phyloP scores from a whole-genome alignment of 768 basidiomycete genomes.

The Lactifluus hygrophoroides region DNA sequence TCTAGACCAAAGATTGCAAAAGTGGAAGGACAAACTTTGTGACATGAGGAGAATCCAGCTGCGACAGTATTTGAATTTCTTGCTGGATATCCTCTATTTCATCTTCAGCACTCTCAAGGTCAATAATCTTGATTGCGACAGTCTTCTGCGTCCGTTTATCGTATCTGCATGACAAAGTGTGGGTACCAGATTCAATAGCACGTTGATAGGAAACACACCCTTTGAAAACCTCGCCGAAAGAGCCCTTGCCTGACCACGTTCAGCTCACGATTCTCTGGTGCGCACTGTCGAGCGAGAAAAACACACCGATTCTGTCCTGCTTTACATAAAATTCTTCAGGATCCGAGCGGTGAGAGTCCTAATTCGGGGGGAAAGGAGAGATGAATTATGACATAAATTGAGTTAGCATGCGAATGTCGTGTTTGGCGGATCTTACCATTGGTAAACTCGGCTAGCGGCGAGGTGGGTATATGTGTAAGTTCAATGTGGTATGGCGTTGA shows the following conservation, averaged over 20 bases:
- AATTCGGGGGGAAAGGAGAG: slow-evolving; percentile 17
- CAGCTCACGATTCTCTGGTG: slow-evolving; percentile 1
- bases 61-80: slow-evolving; percentile 96
- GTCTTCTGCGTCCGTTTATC: slow-evolving; percentile 94
- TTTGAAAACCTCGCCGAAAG: slow-evolving; percentile 99
- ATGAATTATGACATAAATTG: slow-evolving; percentile 11
- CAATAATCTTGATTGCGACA: slow-evolving; percentile 99
- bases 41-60: slow-evolving; percentile 91
- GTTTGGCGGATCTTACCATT: slow-evolving; percentile 23
- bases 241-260: slow-evolving; percentile 73
- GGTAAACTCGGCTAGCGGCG: slow-evolving; percentile 2
- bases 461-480: slow-evolving; percentile 19
- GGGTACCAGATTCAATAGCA: slow-evolving; percentile 3
- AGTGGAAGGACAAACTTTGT: slow-evolving; percentile 63
- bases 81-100: slow-evolving; percentile 99
- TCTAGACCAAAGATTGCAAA: slow-evolving; percentile 17
- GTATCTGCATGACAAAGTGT: slow-evolving; percentile 47
- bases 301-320: slow-evolving; percentile 91
- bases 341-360: slow-evolving; percentile 72
- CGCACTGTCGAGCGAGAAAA: slow-evolving; percentile 11
- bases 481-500: slow-evolving; percentile 17
- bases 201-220: slow-evolving; percentile 46
- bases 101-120: slow-evolving; percentile 97
- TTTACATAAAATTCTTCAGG: slow-evolving; percentile 96
- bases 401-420: background rate